phyloP scores from a whole-genome alignment of 169 alveolate species.

The Plasmodium sp. region DNA sequence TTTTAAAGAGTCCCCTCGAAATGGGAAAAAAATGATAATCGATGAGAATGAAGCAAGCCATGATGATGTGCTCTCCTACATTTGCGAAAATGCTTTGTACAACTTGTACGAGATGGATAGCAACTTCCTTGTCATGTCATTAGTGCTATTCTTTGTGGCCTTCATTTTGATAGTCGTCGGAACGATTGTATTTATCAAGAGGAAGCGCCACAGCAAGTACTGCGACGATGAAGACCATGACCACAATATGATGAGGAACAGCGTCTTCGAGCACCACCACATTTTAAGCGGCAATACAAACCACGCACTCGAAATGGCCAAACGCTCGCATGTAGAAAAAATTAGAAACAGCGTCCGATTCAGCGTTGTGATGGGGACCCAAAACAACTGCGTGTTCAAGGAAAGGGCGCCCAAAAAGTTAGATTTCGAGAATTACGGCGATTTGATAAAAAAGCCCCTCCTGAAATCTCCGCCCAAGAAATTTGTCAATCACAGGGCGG shows the following conservation, averaged over 20 bases:
- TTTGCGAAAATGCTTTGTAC: slow-evolving; percentile 59
- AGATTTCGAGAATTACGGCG: not conserved
- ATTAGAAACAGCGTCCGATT: not conserved
- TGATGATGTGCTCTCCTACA: slow-evolving; percentile 59
- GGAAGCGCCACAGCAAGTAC: not conserved
- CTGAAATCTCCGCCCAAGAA: not conserved
- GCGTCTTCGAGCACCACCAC: not conserved
- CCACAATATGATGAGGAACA: not conserved
- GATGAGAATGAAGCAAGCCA: slow-evolving; percentile 27
- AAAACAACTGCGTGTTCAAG: not conserved
- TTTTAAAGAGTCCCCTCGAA: slow-evolving; percentile 22
- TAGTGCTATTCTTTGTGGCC: slow-evolving; percentile 7
- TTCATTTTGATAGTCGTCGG: not conserved
- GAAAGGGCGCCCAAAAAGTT: not conserved
- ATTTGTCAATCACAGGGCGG: not conserved
- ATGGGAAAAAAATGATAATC: slow-evolving; percentile 14
- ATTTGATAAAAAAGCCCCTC: not conserved
- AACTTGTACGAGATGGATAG: slow-evolving; percentile 37
- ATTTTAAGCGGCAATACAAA: not conserved
- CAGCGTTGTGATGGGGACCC: not conserved
- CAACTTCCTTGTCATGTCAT: not conserved
- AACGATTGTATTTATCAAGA: not conserved
- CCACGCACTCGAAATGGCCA: not conserved
- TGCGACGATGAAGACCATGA: not conserved
- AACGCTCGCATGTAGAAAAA: not conserved